Conservation (phyloP, 1,139 yeast species). For the Lodderomyces beijingensis region DNA sequence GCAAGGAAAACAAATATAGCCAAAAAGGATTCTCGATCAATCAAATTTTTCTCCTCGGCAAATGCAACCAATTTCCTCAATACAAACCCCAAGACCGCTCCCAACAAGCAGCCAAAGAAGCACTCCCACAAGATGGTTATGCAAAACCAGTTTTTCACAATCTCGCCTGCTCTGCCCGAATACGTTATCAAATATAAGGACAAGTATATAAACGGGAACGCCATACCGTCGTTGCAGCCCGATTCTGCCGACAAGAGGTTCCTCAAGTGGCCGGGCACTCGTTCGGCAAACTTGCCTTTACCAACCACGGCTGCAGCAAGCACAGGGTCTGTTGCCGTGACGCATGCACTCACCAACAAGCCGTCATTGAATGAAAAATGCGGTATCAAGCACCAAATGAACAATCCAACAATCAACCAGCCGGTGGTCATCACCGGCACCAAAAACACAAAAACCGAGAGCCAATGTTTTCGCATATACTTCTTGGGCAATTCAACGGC, state of each 20-base stretch:
- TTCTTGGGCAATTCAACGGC: conserved; percentile 95
- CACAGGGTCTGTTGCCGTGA: conserved; percentile 97
- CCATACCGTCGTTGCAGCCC: conserved; percentile 98
- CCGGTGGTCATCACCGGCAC: conserved; percentile 94
- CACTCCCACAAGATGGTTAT: conserved; percentile 85
- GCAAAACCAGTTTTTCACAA: conserved; percentile 81
- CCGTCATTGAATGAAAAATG: conserved; percentile 75
- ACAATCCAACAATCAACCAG: conserved; percentile 84
- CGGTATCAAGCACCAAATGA: conserved; percentile 82
- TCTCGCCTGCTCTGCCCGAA: conserved; percentile 60
- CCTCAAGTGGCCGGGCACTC: conserved; percentile 95
- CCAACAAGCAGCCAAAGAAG: conserved; percentile 75
- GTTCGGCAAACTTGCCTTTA: conserved; percentile 92
- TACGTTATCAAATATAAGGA: conserved; percentile 67
- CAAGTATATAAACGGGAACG: conserved; percentile 86
- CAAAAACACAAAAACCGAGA: conserved; percentile 70
- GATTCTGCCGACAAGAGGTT: conserved; percentile 89
- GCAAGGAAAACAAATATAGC: conserved; percentile 88
- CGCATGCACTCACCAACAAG: conserved; percentile 81
- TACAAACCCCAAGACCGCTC: conserved; percentile 69
- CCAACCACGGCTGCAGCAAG: conserved; percentile 98
- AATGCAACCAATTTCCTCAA: conserved; percentile 72
- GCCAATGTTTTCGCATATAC: conserved; percentile 89
- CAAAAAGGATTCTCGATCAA: conserved; percentile 90
- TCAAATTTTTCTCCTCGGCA: conserved; percentile 70